These are phyloP conservation scores for Globisporangium middletonii DNA, from an alignment of 352 stramenopile species.

Conservation along the genomic window DNA sequence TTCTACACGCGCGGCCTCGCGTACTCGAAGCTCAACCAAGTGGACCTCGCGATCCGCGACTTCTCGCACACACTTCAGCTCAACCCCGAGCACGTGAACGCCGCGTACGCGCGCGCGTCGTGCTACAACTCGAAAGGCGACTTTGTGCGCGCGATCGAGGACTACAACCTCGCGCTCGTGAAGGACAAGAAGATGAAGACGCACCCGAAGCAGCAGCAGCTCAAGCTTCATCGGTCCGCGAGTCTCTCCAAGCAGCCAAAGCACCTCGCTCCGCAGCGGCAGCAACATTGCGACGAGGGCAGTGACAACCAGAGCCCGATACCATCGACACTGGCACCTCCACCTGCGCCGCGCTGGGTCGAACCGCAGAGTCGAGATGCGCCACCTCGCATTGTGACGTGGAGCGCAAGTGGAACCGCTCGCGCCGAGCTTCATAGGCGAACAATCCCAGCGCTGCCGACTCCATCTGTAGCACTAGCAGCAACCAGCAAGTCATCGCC, in stretches of 20 bases:
- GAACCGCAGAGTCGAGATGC: no score
- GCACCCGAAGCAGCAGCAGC: conserved; percentile 23
- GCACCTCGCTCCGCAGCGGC: conserved; percentile 27
- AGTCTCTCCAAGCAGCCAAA: conserved; percentile 18
- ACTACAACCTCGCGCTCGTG: conserved; percentile 85
- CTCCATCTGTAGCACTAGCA: not conserved
- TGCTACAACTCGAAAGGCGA: conserved; percentile 85
- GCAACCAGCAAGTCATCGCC: no score
- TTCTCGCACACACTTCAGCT: conserved; percentile 67
- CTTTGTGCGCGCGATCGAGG: conserved; percentile 83
- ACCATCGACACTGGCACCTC: conserved; percentile 2
- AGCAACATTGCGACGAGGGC: conserved; percentile 15
- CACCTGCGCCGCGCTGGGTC: no score
- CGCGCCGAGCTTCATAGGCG: no score
- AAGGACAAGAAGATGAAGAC: conserved; percentile 59
- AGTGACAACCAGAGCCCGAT: conserved; percentile 20
- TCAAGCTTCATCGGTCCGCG: conserved; percentile 25
- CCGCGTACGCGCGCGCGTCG: conserved; percentile 78
- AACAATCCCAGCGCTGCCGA: not conserved
- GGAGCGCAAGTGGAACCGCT: no score
- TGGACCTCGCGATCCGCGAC: conserved; percentile 76
- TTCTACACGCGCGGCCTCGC: conserved; percentile 76
- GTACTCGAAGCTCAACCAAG: conserved; percentile 58
- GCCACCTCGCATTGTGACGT: no score
- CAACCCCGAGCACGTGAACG: conserved; percentile 86